Evolutionary conservation across 83 land plant species (phyloP), one percentile per base, ranked within the genome.

Genomic region (Thuja plicata): DNA sequence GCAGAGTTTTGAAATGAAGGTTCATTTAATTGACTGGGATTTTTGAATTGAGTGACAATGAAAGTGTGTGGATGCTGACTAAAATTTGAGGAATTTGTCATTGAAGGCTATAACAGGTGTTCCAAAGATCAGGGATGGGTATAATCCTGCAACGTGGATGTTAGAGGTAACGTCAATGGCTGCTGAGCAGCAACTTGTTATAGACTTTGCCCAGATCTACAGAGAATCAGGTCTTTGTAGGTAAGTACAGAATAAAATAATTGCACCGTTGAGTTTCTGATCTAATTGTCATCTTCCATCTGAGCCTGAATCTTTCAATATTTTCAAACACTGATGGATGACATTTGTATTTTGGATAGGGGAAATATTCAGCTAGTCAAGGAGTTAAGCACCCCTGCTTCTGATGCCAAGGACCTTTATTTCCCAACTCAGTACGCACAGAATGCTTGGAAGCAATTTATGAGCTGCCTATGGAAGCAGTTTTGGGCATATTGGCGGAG

Each of bases 401-500:
- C 90, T 52, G 91, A 74, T 89, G 91, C 93, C 88, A 73, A 54
- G 46, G 96, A 94, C 88, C 87, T 95, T 77, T 71, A 88, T 9
- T 95, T 95, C 45, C 88, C 91, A 2, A 89, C 92, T 62, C 87
- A 79, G 7, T 94, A 82, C 77, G 87, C 97, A 32, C 93, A 91
- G 46, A 87, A 71, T 74, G 40, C 54, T 24, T 91, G 92, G 93
- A 91, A 11, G 8, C 97, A 95, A 74, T 92, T 93, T 46, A 87
- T 55, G 57, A 89, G 93, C 32, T 95, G 97, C 88, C 87, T 95
- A 16, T 94, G 97, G 97, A 95, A 95, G 87, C 97, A 92, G 54
- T 88, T 83, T 76, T 85, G 89, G 87, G 91, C 97, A 15, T 95
- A 95, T 62, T 95, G 97, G 97, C 90, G 96, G 90, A 95, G 94